Evolutionary conservation across 2,329 filamentous ascomycete species (phyloP), one percentile per base, ranked within the genome.

Genomic region (Calonectria leucothoes): DNA sequence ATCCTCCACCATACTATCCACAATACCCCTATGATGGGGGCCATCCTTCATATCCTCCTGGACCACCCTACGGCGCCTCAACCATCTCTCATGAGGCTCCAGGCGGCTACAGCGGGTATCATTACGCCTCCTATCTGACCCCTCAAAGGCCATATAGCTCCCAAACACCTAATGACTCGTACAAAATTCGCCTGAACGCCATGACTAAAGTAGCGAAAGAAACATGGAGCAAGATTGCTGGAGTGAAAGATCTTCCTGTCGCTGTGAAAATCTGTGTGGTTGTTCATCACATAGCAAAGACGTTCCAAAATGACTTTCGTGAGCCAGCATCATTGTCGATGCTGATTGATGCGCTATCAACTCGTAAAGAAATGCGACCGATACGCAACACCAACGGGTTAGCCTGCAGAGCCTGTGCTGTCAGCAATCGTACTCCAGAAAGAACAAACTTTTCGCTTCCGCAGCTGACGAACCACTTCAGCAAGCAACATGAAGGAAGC

Each of bases 261-360:
- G 89, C 89, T 73, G 87, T 94, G 59, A 91, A 91, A 76, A 87
- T 94, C 20, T 90, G 90, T 73, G 88, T 91, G 59, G 86, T 94
- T 12, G 87, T 96, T 51, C 88, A 93, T 79, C 91, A 94, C 80
- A 84, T 92, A 66, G 87, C 89, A 70, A 87, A 88, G 69, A 87
- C 86, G 42, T 94, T 93, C 79, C 86, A 88, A 52, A 82, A 88
- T 20, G 87, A 86, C 63, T 94, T 93, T 81, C 85, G 85, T 20
- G 87, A 91, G 73, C 87, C 88, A 49, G 89, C 91, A 1, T 86
- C 88, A 11, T 80, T 95, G 39, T 83, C 83, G 15, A 87, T 92
- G 82, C 91, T 93, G 74, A 90, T 88, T 70, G 92, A 91, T 68
- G 89, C 88, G 1, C 79, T 93, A 37, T 88, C 87, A n/a, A 88